phyloP scores from a whole-genome alignment of 129 eudicot species.

The Dittrichia graveolens region DNA sequence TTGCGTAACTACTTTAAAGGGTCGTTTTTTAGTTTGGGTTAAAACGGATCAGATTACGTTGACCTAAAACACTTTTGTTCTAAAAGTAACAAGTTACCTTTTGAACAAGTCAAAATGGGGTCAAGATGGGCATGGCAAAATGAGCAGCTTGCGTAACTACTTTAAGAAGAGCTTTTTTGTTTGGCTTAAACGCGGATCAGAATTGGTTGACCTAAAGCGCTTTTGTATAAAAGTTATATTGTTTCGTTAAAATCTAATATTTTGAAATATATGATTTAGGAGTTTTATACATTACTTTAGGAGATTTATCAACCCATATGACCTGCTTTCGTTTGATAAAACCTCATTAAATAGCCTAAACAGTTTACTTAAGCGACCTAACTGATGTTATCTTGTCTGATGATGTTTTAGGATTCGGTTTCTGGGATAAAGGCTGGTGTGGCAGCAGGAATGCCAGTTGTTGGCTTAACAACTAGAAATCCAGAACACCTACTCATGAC shows the following conservation, averaged over 20 bases:
- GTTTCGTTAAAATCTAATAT: not conserved
- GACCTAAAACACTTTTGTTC: not conserved
- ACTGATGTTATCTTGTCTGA: not conserved
- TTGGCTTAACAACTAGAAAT: conserved; percentile 77
- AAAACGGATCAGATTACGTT: not conserved
- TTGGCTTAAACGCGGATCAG: too few species aligned
- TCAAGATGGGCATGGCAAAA: too few species aligned
- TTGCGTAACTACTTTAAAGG: not conserved
- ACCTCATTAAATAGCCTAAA: not conserved
- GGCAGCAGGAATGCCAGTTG: conserved; percentile 87
- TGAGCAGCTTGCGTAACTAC: too few species aligned
- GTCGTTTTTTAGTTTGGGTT: not conserved
- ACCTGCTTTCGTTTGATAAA: not conserved
- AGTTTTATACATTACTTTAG: not conserved
- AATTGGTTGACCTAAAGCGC: too few species aligned
- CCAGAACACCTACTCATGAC: conserved; percentile 57
- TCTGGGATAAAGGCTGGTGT: conserved; percentile 96
- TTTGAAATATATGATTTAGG: not conserved
- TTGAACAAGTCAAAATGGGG: not conserved
- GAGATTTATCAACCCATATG: not conserved
- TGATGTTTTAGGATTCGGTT: conserved; percentile 63
- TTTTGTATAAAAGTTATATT: not conserved
- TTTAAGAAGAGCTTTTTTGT: too few species aligned
- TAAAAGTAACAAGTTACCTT: not conserved
- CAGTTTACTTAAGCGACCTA: not conserved